These are phyloP conservation scores for Rubroshorea leprosula DNA, from an alignment of 345 rosid genomes.

Conservation along the genomic window DNA sequence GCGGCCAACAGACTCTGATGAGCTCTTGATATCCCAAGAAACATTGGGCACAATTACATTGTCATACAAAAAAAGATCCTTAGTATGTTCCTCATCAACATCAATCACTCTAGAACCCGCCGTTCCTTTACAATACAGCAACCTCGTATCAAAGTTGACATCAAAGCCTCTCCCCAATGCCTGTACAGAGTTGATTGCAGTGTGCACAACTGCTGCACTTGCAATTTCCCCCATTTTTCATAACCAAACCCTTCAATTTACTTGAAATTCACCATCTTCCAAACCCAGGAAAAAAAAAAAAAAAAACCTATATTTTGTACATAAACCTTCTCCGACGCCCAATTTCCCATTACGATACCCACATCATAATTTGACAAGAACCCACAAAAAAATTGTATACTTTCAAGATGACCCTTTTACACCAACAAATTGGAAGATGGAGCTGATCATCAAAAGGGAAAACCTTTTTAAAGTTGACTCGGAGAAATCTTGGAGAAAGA, in stretches of 20 bases:
- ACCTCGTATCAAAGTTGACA: slow-evolving; percentile 64
- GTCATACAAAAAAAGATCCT: slow-evolving; percentile 39
- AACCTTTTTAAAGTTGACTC: background rate
- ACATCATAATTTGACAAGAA: background rate
- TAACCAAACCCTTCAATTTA: slow-evolving; percentile 9
- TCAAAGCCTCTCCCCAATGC: slow-evolving; percentile 74
- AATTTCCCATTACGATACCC: background rate
- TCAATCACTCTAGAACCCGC: slow-evolving; percentile 48
- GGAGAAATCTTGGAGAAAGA: slow-evolving; percentile 4
- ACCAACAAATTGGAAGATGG: background rate
- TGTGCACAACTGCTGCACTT: slow-evolving; percentile 44
- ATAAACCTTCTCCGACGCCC: slow-evolving; percentile 14
- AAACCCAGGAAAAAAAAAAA: background rate
- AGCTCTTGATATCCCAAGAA: slow-evolving; percentile 46
- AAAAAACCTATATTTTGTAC: slow-evolving; percentile 2
- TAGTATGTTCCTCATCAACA: slow-evolving; percentile 42
- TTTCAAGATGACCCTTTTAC: background rate
- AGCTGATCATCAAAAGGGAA: background rate
- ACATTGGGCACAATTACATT: slow-evolving; percentile 38
- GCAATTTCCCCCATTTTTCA: slow-evolving; percentile 31
- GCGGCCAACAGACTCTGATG: slow-evolving; percentile 32
- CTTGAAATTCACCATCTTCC: background rate
- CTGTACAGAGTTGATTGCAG: slow-evolving; percentile 55
- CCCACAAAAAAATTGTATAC: background rate
- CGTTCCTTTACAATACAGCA: slow-evolving; percentile 66